These are phyloP conservation scores for Trametes sp. DNA, from an alignment of 1,284 basidiomycete genomes.

Conservation along the genomic window DNA sequence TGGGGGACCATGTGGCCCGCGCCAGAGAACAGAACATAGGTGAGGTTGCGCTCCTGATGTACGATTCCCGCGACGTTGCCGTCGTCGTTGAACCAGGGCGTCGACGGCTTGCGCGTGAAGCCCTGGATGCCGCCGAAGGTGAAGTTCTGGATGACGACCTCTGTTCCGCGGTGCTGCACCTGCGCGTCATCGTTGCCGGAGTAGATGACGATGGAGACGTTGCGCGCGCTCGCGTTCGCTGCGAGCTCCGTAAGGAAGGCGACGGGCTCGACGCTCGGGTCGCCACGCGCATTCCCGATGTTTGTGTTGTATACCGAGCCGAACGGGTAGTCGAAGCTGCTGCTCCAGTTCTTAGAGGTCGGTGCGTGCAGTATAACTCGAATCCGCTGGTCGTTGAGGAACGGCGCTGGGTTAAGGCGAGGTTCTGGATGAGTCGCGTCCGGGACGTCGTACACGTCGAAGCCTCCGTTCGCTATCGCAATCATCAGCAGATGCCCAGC, in stretches of 20 bases:
- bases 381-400: constrained; percentile 34
- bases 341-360: constrained; percentile 61
- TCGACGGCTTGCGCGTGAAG: constrained; percentile 67
- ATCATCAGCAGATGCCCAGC: not conserved
- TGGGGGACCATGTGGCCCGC: constrained; percentile 43
- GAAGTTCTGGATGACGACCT: constrained; percentile 54
- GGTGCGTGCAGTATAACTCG: constrained; percentile 70
- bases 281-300: constrained; percentile 40
- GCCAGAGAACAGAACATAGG: constrained; percentile 41
- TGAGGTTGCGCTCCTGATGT: constrained; percentile 43
- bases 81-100: constrained; percentile 51
- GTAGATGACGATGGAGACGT: constrained; percentile 39
- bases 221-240: constrained; percentile 34
- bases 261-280: constrained; percentile 51
- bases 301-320: constrained; percentile 37
- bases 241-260: constrained; percentile 40
- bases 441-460: constrained; percentile 56
- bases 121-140: constrained; percentile 69
- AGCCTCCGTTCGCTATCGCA: constrained; percentile 23
- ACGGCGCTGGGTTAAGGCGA: constrained; percentile 56
- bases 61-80: constrained; percentile 41
- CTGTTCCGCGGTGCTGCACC: constrained; percentile 47
- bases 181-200: constrained; percentile 43
- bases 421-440: constrained; percentile 59
- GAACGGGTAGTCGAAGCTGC: constrained; percentile 58